Conservation (phyloP, 495 filamentous ascomycete genomes). For the Hyaloscypha variabilis region DNA sequence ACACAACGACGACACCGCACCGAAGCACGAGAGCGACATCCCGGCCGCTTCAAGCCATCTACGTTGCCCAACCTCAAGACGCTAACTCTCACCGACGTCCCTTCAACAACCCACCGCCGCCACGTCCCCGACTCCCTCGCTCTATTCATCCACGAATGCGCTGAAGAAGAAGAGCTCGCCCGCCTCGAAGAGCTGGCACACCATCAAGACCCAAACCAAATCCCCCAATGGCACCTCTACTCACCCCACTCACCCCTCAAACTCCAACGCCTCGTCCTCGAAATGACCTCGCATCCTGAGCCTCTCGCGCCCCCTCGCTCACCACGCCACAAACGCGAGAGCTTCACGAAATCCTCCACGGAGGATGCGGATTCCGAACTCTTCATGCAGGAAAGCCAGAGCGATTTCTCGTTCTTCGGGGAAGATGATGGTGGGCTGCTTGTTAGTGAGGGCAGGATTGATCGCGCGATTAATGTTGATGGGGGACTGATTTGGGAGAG, state of each 20-base stretch:
- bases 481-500: slow-evolving; percentile 14
- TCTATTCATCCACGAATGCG: slow-evolving; percentile 61
- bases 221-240: background rate
- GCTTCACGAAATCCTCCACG: slow-evolving; percentile 53
- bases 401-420: slow-evolving; percentile 68
- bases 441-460: slow-evolving; percentile 22
- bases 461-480: slow-evolving; percentile 1
- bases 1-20: slow-evolving; percentile 40
- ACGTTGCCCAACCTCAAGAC: slow-evolving; percentile 59
- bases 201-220: slow-evolving; percentile 31
- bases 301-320: slow-evolving; percentile 33
- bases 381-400: slow-evolving; percentile 60
- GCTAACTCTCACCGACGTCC: slow-evolving; percentile 61
- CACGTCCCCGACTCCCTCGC: slow-evolving; percentile 50
- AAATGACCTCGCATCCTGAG: slow-evolving; percentile 48
- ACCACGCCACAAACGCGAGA: slow-evolving; percentile 34
- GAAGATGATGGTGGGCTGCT: slow-evolving; percentile 61
- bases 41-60: slow-evolving; percentile 54
- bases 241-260: slow-evolving; percentile 49
- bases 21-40: slow-evolving; percentile 26
- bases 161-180: slow-evolving; percentile 58
- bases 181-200: slow-evolving; percentile 51
- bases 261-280: slow-evolving; percentile 57
- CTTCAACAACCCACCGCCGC: slow-evolving; percentile 47
- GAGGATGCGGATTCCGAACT: slow-evolving; percentile 63